These are phyloP conservation scores for Candida manassasensis DNA, from an alignment of 805 yeast species.

Conservation along the genomic window DNA sequence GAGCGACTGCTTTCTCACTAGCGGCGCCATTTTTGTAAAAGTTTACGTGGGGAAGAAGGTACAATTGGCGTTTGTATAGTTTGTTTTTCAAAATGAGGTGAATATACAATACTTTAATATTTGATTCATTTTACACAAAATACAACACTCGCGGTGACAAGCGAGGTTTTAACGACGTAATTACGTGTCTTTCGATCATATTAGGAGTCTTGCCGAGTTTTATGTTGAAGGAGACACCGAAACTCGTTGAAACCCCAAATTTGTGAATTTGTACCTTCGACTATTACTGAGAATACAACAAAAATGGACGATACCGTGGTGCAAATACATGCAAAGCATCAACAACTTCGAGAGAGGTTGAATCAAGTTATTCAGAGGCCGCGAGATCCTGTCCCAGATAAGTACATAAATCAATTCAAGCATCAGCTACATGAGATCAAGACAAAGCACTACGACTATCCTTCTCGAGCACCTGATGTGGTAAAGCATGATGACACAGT, in stretches of 20 bases:
- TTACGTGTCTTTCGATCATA: no score
- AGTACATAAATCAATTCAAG: not conserved
- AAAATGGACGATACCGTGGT: conserved; percentile 9
- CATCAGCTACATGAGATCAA: not conserved
- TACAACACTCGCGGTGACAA: no score
- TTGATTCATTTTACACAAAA: no score
- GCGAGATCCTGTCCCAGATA: not conserved
- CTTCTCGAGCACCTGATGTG: not conserved
- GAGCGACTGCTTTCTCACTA: conserved; percentile 26
- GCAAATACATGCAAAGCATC: conserved; percentile 8
- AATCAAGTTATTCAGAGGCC: conserved; percentile 6
- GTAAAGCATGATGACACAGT: not conserved
- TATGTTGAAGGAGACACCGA: no score
- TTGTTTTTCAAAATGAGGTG: not conserved
- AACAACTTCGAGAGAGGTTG: conserved; percentile 8
- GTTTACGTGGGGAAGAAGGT: no score
- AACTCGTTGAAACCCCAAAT: no score
- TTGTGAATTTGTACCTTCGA: no score
- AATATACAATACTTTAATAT: no score
- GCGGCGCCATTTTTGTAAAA: conserved; percentile 6
- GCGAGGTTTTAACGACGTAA: no score
- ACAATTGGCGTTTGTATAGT: not conserved
- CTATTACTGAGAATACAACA: no score
- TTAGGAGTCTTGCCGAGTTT: no score
- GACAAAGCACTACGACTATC: conserved; percentile 1